These are phyloP conservation scores for Limonium bicolor DNA, from an alignment of 148 eudicot genomes.

Conservation along the genomic window DNA sequence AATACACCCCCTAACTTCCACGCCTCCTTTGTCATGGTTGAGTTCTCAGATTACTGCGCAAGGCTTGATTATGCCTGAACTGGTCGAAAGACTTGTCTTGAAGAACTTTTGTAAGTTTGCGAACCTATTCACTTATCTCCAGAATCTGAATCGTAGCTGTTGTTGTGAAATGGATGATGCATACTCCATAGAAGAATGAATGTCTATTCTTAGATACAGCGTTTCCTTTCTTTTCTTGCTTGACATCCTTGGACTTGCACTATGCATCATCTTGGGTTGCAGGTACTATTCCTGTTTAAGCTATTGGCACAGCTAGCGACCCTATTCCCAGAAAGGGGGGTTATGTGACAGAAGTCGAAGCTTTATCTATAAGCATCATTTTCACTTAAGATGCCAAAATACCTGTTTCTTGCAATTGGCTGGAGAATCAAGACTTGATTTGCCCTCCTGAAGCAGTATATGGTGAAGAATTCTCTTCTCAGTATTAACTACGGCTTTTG, in stretches of 20 bases:
- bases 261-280: conserved; percentile 5
- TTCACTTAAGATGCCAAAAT: conserved; percentile 25
- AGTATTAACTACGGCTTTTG: no score
- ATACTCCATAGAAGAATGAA: no score
- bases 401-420: conserved; percentile 51
- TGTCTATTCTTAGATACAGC: no score
- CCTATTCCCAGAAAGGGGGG: conserved; percentile 39
- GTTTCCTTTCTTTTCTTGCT: no score
- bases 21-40: conserved; percentile 47
- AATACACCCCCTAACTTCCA: conserved; percentile 29
- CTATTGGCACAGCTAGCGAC: conserved; percentile 63
- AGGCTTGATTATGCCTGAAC: conserved; percentile 36
- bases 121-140: not conserved
- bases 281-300: conserved; percentile 56
- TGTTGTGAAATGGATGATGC: no score
- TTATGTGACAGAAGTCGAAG: conserved; percentile 36
- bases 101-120: conserved; percentile 39
- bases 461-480: conserved; percentile 24
- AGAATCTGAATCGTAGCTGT: no score
- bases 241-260: no score
- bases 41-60: conserved; percentile 35
- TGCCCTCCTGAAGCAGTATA: conserved; percentile 79
- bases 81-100: conserved; percentile 37
- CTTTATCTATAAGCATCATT: conserved; percentile 57
- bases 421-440: conserved; percentile 49